phyloP scores from a whole-genome alignment of 768 basidiomycete species.

The Mycena polygramma region DNA sequence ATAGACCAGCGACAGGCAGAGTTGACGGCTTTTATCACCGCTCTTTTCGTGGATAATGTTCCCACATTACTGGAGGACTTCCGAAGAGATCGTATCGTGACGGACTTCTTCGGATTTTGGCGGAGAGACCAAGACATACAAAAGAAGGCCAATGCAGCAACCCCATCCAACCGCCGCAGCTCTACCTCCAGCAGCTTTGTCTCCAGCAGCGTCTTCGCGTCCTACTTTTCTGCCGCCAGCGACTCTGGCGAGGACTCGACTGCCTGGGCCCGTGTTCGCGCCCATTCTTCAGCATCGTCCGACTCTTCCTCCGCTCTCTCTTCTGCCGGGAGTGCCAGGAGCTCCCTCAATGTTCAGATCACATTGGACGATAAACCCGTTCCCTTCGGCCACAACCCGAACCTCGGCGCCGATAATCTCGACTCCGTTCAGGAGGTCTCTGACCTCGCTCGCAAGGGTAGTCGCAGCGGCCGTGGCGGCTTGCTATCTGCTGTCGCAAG shows the following conservation, averaged over 20 bases:
- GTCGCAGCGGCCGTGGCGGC: slow-evolving; percentile 21
- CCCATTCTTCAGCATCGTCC: slow-evolving; percentile 57
- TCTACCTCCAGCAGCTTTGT: slow-evolving; percentile 66
- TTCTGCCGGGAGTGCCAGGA: slow-evolving; percentile 38
- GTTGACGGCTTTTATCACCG: slow-evolving; percentile 68
- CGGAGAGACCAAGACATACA: slow-evolving; percentile 75
- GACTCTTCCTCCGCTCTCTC: slow-evolving; percentile 54
- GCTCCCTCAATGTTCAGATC: slow-evolving; percentile 45
- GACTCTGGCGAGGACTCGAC: slow-evolving; percentile 23
- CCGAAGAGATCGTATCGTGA: slow-evolving; percentile 65
- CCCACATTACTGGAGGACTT: slow-evolving; percentile 79
- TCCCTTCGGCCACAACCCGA: slow-evolving; percentile 59
- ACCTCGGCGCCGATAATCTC: slow-evolving; percentile 48
- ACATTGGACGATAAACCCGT: slow-evolving; percentile 54
- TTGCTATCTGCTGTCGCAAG: slow-evolving; percentile 27
- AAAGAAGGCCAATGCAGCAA: slow-evolving; percentile 42
- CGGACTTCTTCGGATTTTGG: slow-evolving; percentile 88
- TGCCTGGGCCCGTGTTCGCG: slow-evolving; percentile 46
- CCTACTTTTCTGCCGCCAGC: slow-evolving; percentile 67
- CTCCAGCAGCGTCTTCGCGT: slow-evolving; percentile 67
- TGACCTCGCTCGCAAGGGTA: slow-evolving; percentile 44
- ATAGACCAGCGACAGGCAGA: slow-evolving; percentile 74
- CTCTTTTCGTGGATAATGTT: slow-evolving; percentile 70
- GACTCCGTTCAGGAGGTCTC: slow-evolving; percentile 67
- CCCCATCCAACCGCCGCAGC: slow-evolving; percentile 43